Evolutionary conservation across 352 stramenopile genomes (phyloP), one percentile per base, ranked within the genome.

Genomic region (Phytophthora sp.): DNA sequence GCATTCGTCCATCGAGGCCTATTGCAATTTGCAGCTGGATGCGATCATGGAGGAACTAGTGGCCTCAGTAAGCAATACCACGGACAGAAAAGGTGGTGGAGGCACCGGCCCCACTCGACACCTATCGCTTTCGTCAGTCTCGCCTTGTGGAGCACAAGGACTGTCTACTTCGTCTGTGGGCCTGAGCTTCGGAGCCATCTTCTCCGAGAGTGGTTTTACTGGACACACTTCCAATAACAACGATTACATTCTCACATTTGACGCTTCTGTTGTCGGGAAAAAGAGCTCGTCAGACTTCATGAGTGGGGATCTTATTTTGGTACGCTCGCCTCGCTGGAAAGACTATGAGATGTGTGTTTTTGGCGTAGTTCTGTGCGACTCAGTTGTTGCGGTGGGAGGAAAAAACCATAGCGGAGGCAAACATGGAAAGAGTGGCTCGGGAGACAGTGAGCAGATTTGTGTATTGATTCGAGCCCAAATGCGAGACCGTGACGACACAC

Each of bases 31-130:
- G 7, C 84, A 92, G 52, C 57, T 78, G 17, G 79, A 89, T 39
- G 79, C 78, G 1, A 91, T 95, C 39, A 67, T 90, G 52, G 79
- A 92, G 43, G 86, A 95, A 32, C 56, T 90, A 15, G 52, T 87
- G 4, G 72, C 80, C 7, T 87, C 78, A 1, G 65, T 95, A 8
- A 86, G 63, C 50, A 77, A 83, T 28, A 54, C 69, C 0, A 67
- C 43, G 9, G 17, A 76, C 74, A 49, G 63, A 80, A 53, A 52
- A 78, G 44, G 61, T n/a, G 63, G 70, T 7, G 62, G 73, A 56
- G 68, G 68, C 27, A 76, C 54, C 34, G 44, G 58, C 5, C 64
- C 59, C 32, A 62, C 30, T 1, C 59, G 54, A 10, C 64, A 70
- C 0, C 23, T 74, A 15, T 63, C 64, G 27, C 64, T 92, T 21